Conservation (phyloP, 1,284 basidiomycete genomes). For the Ganoderma boninense region DNA sequence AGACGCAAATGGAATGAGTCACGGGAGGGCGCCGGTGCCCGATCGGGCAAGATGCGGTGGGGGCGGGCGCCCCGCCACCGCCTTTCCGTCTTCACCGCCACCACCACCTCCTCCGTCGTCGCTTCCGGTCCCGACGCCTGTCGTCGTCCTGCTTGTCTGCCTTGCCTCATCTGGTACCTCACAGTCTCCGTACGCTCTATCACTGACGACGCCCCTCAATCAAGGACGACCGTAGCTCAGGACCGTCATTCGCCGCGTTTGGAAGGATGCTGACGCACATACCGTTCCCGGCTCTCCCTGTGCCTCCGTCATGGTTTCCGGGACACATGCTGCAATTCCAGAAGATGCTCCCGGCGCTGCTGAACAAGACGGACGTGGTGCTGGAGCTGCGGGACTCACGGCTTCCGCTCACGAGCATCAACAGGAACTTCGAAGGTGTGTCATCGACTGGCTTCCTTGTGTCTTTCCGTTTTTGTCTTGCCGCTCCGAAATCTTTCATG, state of each 20-base stretch:
- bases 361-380: constrained; percentile 89
- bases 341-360: constrained; percentile 77
- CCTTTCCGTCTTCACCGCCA: constrained; percentile 23
- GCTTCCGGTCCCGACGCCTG: background rate
- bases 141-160: background rate
- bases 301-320: constrained; percentile 94
- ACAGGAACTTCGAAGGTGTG: constrained; percentile 85
- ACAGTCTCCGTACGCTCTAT: no score
- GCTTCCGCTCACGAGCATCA: constrained; percentile 93
- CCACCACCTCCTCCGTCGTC: constrained; percentile 3
- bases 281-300: constrained; percentile 65
- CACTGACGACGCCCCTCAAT: background rate
- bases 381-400: constrained; percentile 95
- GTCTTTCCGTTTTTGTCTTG: background rate
- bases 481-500: no score
- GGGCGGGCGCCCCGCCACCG: constrained; percentile 16
- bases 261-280: constrained; percentile 52
- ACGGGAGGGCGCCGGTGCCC: background rate
- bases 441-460: background rate
- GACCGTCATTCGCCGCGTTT: background rate
- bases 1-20: background rate
- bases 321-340: constrained; percentile 96
- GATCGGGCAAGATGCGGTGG: constrained; percentile 4
- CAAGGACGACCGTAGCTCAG: background rate
- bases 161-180: background rate